A percentile compares a stretch with the other conserved stretches of the same genome.
Evolutionary conservation across 371 early-diverging fungal genomes (phyloP).

Genomic region (Actinomucor elegans): DNA sequence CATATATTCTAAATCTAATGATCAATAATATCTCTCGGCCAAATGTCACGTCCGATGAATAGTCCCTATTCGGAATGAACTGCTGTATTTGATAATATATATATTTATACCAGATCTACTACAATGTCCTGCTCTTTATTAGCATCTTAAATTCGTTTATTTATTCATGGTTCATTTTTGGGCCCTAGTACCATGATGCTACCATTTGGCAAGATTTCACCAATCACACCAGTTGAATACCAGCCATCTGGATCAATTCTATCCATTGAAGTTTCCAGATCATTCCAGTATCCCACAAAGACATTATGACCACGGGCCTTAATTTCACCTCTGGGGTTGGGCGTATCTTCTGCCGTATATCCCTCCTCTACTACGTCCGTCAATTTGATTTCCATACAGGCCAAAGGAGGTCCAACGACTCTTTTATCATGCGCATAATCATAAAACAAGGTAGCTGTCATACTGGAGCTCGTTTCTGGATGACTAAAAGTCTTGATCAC

Average conservation of each 20-base stretch:
- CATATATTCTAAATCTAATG: too few relatives aligned
- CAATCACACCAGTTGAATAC: conserved; percentile 78
- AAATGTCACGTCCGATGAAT: too few relatives aligned
- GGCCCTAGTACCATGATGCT: conserved; percentile 24
- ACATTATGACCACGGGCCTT: conserved; percentile 43
- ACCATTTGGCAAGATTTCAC: conserved; percentile 58
- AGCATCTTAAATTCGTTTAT: too few relatives aligned
- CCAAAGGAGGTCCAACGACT: conserved; percentile 59
- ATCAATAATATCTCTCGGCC: too few relatives aligned
- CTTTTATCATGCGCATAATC: conserved; percentile 34
- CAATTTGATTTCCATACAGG: conserved; percentile 78
- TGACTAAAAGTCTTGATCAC: conserved; percentile 50
- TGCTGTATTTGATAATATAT: too few relatives aligned
- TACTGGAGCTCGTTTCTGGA: conserved; percentile 51
- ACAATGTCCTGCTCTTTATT: too few relatives aligned
- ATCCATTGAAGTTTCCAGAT: conserved; percentile 30
- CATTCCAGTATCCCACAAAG: conserved; percentile 48
- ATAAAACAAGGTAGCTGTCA: conserved; percentile 38
- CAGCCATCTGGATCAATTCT: conserved; percentile 66
- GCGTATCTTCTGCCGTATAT: conserved; percentile 62
- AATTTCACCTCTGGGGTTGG: conserved; percentile 70
- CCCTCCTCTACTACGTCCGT: conserved; percentile 48
- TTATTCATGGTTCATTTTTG: too few relatives aligned
- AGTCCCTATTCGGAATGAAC: too few relatives aligned
- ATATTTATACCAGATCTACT: too few relatives aligned